Base-by-base conservation (phyloP, 139 green algal genomes). In the Auxenochlorella pyrenoidosa region DNA sequence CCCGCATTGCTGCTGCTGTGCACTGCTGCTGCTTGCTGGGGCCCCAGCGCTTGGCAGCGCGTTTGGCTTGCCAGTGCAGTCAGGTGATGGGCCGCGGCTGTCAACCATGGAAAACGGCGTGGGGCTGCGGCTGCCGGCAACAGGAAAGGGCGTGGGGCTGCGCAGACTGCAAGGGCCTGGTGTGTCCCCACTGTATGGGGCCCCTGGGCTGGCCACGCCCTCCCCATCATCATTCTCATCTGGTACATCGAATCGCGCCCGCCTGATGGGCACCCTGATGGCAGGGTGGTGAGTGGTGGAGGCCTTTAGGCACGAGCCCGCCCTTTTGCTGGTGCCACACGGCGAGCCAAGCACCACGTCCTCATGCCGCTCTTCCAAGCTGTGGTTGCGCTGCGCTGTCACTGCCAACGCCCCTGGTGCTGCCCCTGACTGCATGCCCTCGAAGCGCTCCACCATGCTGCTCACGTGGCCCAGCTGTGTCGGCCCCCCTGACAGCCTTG, bases 361-460 rank as follows among this genome's bases (percentile, higher is more conserved):
- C 66, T 75, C 66, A 43, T 38, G 38, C 75, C 34, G 75, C 16
- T 38, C 43, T 58, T 80, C 75, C 75, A 60, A 12, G 36, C 41
- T 32, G 66, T 43, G 32, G 0, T 41, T 12, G 10, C 32, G 12
- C 66, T 40, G 63, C 8, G 63, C 21, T 32, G 43, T 2, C 51
- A 51, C 44, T 13, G 79, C 54, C 12, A 54, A 28, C 34, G 47
- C 47, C 12, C 8, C 47, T 6, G 47, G 8, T 12, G 47, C 47
- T 58, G 47, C 47, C 47, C 47, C 47, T 12, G 47, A 58, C 47
- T 12, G 47, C 47, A 58, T 58, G 47, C 34, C 12, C 79, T 85
- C 79, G 58, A 85, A 85, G 26, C 38, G 60, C 59, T 85, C 34
- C 79, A 85, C 79, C 79, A 85, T 36, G 79, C 58, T 38, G 38